Conservation (phyloP, 2,329 filamentous ascomycete species). For the Graphilbum ipis-grandicollis region DNA sequence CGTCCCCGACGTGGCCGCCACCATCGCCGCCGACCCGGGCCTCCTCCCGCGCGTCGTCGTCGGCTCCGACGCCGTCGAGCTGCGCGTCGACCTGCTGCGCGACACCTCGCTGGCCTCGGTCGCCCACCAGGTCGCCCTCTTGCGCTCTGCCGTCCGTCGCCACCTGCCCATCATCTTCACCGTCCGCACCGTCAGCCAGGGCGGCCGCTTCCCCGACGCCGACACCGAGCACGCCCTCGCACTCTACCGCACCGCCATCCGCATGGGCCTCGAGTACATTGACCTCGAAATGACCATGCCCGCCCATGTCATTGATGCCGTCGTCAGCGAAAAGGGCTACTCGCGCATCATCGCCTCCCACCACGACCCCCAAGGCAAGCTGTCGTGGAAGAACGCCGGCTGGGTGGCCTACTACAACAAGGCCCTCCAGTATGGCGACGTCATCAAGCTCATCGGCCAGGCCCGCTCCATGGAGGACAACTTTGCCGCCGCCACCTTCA, state of each 20-base stretch:
- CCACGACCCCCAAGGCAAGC: constrained; percentile 61
- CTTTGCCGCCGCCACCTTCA: constrained; percentile 69
- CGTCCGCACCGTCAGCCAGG: constrained; percentile 68
- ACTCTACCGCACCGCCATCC: constrained; percentile 63
- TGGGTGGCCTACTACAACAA: constrained; percentile 86
- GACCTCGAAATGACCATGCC: constrained; percentile 85
- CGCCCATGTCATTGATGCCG: constrained; percentile 50
- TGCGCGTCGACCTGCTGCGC: constrained; percentile 78
- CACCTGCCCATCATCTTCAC: constrained; percentile 78
- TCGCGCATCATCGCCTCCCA: constrained; percentile 89
- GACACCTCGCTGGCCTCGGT: constrained; percentile 65
- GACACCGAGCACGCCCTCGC: constrained; percentile 51
- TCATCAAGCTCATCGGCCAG: constrained; percentile 85
- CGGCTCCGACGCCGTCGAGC: constrained; percentile 81
- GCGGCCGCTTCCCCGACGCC: constrained; percentile 71
- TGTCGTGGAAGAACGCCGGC: constrained; percentile 84
- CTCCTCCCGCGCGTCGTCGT: constrained; percentile 57
- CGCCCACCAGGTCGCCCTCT: constrained; percentile 60
- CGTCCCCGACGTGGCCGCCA: constrained; percentile 51
- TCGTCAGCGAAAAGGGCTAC: constrained; percentile 48
- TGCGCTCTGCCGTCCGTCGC: constrained; percentile 45
- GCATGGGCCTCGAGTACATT: constrained; percentile 78
- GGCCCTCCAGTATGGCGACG: constrained; percentile 74
- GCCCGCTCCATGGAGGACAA: constrained; percentile 70
- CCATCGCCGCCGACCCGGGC: constrained; percentile 43